A percentile compares a stretch with the other conserved stretches of the same genome.
Evolutionary conservation across 148 eudicot species (phyloP).

Genomic region (Fagopyrum homotropicum): DNA sequence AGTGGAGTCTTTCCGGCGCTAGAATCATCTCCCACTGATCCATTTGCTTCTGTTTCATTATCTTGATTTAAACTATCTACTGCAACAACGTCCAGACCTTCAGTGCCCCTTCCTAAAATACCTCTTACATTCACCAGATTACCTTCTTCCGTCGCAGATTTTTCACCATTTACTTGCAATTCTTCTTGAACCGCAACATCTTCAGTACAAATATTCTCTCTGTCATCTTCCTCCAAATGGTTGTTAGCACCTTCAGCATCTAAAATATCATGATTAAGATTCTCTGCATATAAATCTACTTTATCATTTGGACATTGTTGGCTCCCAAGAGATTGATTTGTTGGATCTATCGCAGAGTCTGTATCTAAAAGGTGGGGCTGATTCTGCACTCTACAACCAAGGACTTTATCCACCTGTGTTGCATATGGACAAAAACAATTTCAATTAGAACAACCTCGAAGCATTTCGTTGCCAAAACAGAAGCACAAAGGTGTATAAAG

Average conservation of each 20-base stretch:
- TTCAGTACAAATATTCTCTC: constrained; percentile 8
- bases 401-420: constrained; percentile 79
- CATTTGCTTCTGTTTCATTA: constrained; percentile 22
- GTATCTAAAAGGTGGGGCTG: constrained; percentile 21
- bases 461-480: not conserved
- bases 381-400: constrained; percentile 74
- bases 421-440: constrained; percentile 9
- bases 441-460: not conserved
- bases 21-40: constrained; percentile 17
- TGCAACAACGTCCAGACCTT: constrained; percentile 19
- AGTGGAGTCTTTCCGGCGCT: constrained; percentile 17
- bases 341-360: constrained; percentile 20
- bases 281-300: constrained; percentile 24
- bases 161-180: constrained; percentile 29
- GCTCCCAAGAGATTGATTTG: constrained; percentile 24
- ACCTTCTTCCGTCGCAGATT: constrained; percentile 36
- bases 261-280: constrained; percentile 22
- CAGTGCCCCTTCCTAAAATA: constrained; percentile 20
- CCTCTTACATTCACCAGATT: constrained; percentile 30
- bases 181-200: constrained; percentile 26
- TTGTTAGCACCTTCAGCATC: constrained; percentile 28
- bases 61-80: constrained; percentile 20
- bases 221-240: constrained; percentile 19
- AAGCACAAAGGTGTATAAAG: not conserved
- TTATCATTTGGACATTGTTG: constrained; percentile 26